Base-by-base conservation (phyloP, 2,329 filamentous ascomycete species). In the Pseudogymnoascus sp. region DNA sequence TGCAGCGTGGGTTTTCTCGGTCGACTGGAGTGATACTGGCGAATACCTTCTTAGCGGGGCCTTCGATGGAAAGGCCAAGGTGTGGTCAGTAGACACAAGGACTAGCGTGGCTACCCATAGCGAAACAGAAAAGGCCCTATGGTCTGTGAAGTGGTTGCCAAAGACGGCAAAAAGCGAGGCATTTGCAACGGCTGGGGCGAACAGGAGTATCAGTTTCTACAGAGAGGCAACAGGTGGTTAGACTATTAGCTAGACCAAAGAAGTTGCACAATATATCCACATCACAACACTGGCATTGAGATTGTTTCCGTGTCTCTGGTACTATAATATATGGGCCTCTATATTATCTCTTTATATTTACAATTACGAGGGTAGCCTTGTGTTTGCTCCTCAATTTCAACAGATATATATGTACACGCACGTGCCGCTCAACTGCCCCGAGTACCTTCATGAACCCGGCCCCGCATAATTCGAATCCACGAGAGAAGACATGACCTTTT, bases 11-110 rank as follows among this genome's bases (percentile, higher is more conserved):
- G 87, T 99, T 67, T 89, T 93, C 65, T 89, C 89, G 33, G 79
- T 97, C 45, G 91, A 96, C 73, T 99, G 93, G 91, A 97, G 88
- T 73, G 85, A 90, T 71, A 95, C 90, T 4, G 94, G 94, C 58
- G 93, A 97, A 76, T 96, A 90, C 74, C 79, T 99, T 11, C 80
- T 97, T 2, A 95, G 89, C 71, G 91, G 91, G 58, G 86, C 89
- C 1, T 91, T 95, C 74, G 92, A 97, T 72, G 93, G 94, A 38
- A 97, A 96, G 75, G 91, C 90, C 64, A 97, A 96, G 76, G 90
- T 97, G 30, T 99, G 94, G 94, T 93, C 91, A 30, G 84, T 97
- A 64, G 92, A 96, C 69, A 84, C 87, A 35, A 84, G 86, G 62
- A 81, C 82, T 4, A 97, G 94, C 72, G 94, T 99, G 49, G 92